A percentile compares a stretch with the other conserved stretches of the same genome.
Evolutionary conservation across 2,329 filamentous ascomycete genomes (phyloP).

Genomic region (Rhynchosporium agropyri): DNA sequence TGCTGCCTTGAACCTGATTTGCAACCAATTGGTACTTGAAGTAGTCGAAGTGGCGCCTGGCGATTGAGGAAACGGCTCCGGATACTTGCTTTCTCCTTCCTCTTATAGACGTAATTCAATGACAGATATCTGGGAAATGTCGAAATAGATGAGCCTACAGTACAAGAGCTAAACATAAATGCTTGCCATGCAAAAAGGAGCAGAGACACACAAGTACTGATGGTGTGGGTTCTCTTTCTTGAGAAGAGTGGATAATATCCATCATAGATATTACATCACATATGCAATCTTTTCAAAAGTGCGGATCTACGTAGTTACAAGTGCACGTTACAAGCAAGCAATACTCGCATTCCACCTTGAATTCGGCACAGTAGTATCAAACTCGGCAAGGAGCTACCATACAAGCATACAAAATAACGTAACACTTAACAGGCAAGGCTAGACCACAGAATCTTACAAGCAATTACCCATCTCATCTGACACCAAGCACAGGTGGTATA

Average conservation of each 20-base stretch:
- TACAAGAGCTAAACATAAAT: too few species aligned
- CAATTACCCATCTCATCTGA: neutral
- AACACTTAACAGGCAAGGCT: neutral
- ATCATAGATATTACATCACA: too few species aligned
- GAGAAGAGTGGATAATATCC: too few species aligned
- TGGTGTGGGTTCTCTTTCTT: too few species aligned
- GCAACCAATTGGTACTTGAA: slow-evolving; percentile 52
- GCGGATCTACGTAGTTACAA: neutral
- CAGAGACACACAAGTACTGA: too few species aligned
- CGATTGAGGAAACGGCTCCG: slow-evolving; percentile 44
- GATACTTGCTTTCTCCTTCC: slow-evolving; percentile 46
- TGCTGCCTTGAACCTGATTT: neutral
- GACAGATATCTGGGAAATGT: slow-evolving; percentile 45
- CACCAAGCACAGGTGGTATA: neutral
- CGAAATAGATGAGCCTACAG: slow-evolving; percentile 30
- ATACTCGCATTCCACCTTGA: neutral
- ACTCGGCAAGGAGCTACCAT: neutral
- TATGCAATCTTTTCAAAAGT: too few species aligned
- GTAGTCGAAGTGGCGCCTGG: slow-evolving; percentile 52
- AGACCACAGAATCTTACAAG: neutral
- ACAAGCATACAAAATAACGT: too few species aligned
- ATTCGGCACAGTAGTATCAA: neutral
- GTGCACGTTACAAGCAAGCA: neutral
- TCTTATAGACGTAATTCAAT: slow-evolving; percentile 52
- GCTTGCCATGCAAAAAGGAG: too few species aligned